Evolutionary conservation across 1,284 basidiomycete species (phyloP).

Genomic region (Xerocomus minutiporus): DNA sequence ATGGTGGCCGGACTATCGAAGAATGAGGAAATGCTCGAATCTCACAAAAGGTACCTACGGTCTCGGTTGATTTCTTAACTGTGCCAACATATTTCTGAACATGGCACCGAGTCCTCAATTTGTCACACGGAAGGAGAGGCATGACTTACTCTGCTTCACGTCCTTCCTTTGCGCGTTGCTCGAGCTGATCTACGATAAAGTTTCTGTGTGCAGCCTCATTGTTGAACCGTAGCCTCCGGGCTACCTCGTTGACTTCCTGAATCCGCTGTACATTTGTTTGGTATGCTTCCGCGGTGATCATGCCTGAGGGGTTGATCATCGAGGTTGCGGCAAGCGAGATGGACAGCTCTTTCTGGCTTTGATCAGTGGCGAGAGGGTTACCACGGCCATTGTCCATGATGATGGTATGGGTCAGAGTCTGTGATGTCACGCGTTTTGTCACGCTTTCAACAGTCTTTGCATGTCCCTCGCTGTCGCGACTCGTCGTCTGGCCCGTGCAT

Average conservation of each 20-base stretch:
- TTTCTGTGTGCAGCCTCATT: conserved; percentile 31
- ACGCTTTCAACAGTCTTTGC: conserved; percentile 5
- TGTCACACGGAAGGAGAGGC: background rate
- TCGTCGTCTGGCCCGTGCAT: conserved; percentile 27
- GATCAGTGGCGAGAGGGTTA: conserved; percentile 1
- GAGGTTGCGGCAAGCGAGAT: conserved; percentile 24
- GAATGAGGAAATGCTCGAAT: conserved; percentile 3
- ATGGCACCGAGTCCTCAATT: conserved; percentile 1
- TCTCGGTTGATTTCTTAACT: conserved; percentile 13
- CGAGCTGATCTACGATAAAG: conserved; percentile 24
- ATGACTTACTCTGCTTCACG: conserved; percentile 37
- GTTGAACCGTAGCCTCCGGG: conserved; percentile 25
- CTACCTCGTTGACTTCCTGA: conserved; percentile 28
- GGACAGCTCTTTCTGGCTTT: conserved; percentile 10
- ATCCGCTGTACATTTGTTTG: conserved; percentile 26
- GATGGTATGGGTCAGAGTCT: background rate
- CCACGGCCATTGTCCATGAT: conserved; percentile 19
- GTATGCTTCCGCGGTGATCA: conserved; percentile 21
- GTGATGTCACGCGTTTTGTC: conserved; percentile 23
- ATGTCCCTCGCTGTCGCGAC: background rate
- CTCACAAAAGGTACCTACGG: conserved; percentile 16
- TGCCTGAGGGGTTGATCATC: conserved; percentile 26
- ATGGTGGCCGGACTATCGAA: conserved; percentile 11
- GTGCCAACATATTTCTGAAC: conserved; percentile 18
- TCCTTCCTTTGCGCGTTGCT: conserved; percentile 26